These are phyloP conservation scores for Pichia eremophila DNA, from an alignment of 805 yeast genomes.

Conservation along the genomic window DNA sequence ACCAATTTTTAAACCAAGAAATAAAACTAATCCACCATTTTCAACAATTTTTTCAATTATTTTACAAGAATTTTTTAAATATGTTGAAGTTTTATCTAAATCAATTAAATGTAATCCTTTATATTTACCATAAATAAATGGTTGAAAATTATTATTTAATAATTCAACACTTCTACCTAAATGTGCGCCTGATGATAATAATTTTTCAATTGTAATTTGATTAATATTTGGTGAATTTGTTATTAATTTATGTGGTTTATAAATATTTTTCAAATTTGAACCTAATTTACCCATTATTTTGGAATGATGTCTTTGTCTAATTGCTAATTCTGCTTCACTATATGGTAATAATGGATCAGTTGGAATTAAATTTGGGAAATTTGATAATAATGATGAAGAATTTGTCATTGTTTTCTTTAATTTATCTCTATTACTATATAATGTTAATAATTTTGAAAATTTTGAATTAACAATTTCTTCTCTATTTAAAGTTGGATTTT, in stretches of 20 bases:
- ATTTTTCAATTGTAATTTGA: constrained; percentile 55
- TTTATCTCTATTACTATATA: constrained; percentile 19
- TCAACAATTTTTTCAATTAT: constrained; percentile 77
- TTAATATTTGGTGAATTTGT: constrained; percentile 46
- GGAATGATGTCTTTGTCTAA: constrained; percentile 63
- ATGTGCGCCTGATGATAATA: constrained; percentile 90
- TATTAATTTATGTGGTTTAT: constrained; percentile 60
- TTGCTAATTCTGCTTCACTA: constrained; percentile 64
- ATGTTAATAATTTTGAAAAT: constrained; percentile 20
- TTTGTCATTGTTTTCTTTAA: constrained; percentile 15
- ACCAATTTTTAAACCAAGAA: constrained; percentile 76
- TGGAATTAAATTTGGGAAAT: constrained; percentile 56
- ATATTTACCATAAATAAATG: constrained; percentile 79
- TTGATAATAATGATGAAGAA: constrained; percentile 20
- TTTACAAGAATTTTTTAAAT: constrained; percentile 71
- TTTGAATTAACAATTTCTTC: constrained; percentile 20
- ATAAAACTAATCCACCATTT: constrained; percentile 73
- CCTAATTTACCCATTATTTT: constrained; percentile 51
- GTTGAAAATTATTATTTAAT: constrained; percentile 76
- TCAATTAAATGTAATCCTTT: constrained; percentile 89
- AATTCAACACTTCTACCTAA: constrained; percentile 81
- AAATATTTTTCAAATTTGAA: constrained; percentile 51
- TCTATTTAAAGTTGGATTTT: constrained; percentile 23
- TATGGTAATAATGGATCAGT: constrained; percentile 58
- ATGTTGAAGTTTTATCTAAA: constrained; percentile 68